A percentile compares a stretch with the other conserved stretches of the same genome.
Evolutionary conservation across 106 monocot species (phyloP).

Genomic region (Amphibolis antarctica): DNA sequence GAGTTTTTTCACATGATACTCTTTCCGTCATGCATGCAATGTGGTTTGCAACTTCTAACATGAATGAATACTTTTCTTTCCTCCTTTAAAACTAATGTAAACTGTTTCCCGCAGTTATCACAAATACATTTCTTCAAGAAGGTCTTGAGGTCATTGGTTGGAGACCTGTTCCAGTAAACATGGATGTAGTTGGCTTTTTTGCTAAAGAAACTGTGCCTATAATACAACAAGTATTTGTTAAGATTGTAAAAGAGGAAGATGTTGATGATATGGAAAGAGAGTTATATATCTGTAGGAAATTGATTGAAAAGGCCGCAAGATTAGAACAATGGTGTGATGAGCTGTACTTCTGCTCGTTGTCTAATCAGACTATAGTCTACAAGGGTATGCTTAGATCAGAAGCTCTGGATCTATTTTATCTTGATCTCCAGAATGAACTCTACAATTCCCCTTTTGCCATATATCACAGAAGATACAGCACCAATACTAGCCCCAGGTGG

Average conservation of each 20-base stretch:
- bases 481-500: conserved; percentile 98
- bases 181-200: conserved; percentile 64
- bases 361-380: conserved; percentile 86
- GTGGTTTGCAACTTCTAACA: neutral
- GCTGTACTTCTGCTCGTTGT: conserved; percentile 89
- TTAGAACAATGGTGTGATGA: conserved; percentile 66
- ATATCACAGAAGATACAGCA: conserved; percentile 97
- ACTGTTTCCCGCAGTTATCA: conserved; percentile 41
- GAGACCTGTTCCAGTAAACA: conserved; percentile 81
- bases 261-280: conserved; percentile 91
- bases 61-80: neutral
- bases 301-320: conserved; percentile 53
- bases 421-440: conserved; percentile 71
- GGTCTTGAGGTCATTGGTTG: conserved; percentile 94
- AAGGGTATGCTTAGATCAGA: conserved; percentile 98
- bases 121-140: conserved; percentile 56
- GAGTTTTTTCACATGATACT: no score
- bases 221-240: conserved; percentile 88
- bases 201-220: conserved; percentile 94
- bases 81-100: neutral
- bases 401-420: conserved; percentile 79
- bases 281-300: conserved; percentile 77
- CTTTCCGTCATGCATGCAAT: neutral
- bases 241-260: conserved; percentile 67
- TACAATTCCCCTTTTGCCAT: conserved; percentile 83